Base-by-base conservation (phyloP, 169 alveolate genomes). In the Plasmodium vivax region DNA sequence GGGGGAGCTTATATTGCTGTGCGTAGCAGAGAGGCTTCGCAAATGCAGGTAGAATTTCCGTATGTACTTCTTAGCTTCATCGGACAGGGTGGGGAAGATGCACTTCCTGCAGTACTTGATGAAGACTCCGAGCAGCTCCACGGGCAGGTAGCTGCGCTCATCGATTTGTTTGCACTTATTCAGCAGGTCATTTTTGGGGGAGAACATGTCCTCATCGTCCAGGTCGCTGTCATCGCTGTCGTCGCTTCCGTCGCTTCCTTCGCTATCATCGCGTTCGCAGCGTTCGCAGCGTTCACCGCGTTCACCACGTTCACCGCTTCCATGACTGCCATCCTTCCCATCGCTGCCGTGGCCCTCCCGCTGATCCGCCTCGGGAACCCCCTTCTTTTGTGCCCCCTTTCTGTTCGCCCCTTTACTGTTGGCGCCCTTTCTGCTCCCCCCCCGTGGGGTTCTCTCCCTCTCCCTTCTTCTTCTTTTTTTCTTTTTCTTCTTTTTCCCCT, bases 1-100 rank as follows among this genome's bases (percentile, higher is more conserved):
- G 83, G 98, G 95, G 9, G 96, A 74, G 83, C 97, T 96, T 14
- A 95, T 95, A 87, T 82, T 45, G 43, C 19, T 92, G 14, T 90
- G 43, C 3, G 94, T 82, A 19, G 47, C 32, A 14, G 95, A 56
- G 6, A 82, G 51, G 81, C 73, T 90, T 38, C 94, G 30, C n/a
- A 90, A 43, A 82, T 90, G 94, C 27, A 90, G 38, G 45, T 90
- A 90, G 43, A 90, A 90, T 62, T 90, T 79, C 41, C 83, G 62
- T n/a, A 90, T 45, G 51, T 90, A 90, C 32, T 80, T 68, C 71
- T 90, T 90, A n/a, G 94, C 94, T 36, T 71, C 93, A 10, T 30
- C 58, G 14, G 94, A 90, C 30, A 90, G 83, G 9, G 16, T 82
- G 1, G 94, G 94, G 32, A 82, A 90, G 1, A 90, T 72, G 2